These are phyloP conservation scores for Gracilaria vermiculophylla DNA, from an alignment of 23 red algal species.

Conservation along the genomic window DNA sequence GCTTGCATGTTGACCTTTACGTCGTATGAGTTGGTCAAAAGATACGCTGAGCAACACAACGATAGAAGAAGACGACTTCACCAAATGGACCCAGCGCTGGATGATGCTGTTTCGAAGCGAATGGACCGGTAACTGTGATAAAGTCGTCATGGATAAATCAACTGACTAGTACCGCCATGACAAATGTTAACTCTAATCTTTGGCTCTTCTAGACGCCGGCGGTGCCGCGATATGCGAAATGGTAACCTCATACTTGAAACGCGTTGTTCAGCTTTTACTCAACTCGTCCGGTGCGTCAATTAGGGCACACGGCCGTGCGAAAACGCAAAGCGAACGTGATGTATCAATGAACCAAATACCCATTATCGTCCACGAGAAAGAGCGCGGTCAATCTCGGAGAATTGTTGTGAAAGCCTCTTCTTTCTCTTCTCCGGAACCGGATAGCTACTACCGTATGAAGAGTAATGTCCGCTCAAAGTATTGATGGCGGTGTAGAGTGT, in stretches of 20 bases:
- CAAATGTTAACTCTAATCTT: neutral
- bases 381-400: conserved; percentile 87
- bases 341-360: no score
- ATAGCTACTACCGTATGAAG: conserved; percentile 81
- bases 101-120: conserved; percentile 8
- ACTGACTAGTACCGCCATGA: neutral
- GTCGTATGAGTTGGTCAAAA: conserved; percentile 83
- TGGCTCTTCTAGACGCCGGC: no score
- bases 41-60: conserved; percentile 49
- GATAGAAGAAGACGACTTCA: conserved; percentile 18
- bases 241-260: neutral
- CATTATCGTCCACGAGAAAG: conserved; percentile 83
- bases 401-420: conserved; percentile 91
- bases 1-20: conserved; percentile 91
- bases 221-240: no score
- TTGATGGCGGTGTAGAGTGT: conserved; percentile 97
- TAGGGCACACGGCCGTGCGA: neutral
- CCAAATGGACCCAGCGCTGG: conserved; percentile 11
- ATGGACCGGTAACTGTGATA: neutral
- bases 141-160: neutral
- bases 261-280: neutral
- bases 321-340: neutral
- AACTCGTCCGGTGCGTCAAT: neutral
- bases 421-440: conserved; percentile 97
- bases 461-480: conserved; percentile 94